phyloP scores from a whole-genome alignment of 371 early-diverging fungal species.

The Entomophthora muscae region DNA sequence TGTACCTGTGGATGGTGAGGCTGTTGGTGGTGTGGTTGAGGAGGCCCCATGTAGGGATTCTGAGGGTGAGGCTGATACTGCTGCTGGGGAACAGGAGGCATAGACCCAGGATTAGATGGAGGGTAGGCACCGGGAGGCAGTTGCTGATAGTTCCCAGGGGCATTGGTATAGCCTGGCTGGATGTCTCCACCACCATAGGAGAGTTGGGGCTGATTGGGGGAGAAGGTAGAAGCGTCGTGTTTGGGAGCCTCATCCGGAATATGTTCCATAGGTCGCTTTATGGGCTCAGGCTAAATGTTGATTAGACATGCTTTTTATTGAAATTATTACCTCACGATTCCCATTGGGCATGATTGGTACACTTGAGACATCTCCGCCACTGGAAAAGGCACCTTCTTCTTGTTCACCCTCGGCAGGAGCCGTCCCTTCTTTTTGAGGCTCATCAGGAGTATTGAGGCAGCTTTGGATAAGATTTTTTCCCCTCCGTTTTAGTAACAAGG shows the following conservation, averaged over 20 bases:
- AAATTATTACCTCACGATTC: background rate
- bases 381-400: background rate
- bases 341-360: background rate
- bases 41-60: constrained; percentile 1
- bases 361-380: background rate
- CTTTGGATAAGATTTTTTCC: constrained; percentile 87
- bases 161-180: background rate
- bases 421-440: background rate
- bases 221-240: background rate
- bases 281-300: background rate
- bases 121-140: background rate
- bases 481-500: constrained; percentile 83
- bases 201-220: background rate
- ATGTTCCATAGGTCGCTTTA: background rate
- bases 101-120: background rate
- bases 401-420: background rate
- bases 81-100: background rate
- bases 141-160: background rate
- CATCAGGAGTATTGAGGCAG: constrained; percentile 84
- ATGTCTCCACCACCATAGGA: background rate
- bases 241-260: background rate
- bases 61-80: background rate
- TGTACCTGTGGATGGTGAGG: background rate
- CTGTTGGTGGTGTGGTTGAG: background rate
- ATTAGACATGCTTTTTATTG: background rate